Evolutionary conservation across 768 basidiomycete species (phyloP).

Genomic region (Mycena albidolilacea): DNA sequence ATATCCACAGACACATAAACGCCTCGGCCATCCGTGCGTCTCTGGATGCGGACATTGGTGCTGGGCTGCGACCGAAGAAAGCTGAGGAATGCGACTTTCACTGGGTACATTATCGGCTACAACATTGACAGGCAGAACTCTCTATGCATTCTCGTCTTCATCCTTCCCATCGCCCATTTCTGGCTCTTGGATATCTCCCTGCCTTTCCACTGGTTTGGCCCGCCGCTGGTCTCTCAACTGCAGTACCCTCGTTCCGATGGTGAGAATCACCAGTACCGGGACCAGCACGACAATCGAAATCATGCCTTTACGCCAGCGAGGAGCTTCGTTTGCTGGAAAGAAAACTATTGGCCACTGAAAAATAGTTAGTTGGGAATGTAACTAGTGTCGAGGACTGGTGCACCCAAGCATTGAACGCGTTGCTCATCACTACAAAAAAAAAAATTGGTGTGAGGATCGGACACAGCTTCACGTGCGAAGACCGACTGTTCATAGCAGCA

Average conservation of each 20-base stretch:
- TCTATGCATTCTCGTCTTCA: conserved; percentile 3
- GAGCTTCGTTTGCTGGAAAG: conserved; percentile 82
- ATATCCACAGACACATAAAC: conserved; percentile 35
- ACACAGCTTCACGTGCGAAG: background rate
- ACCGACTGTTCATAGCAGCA: conserved; percentile 79
- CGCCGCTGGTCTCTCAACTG: conserved; percentile 30
- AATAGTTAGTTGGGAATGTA: conserved; percentile 7
- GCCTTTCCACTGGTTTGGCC: background rate
- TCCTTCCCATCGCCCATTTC: conserved; percentile 6
- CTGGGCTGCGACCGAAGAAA: conserved; percentile 66
- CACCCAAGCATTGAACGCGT: conserved; percentile 40
- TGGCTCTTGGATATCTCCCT: conserved; percentile 1
- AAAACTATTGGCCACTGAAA: conserved; percentile 74
- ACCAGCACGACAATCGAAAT: conserved; percentile 74
- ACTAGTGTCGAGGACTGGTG: background rate
- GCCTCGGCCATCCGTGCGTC: conserved; percentile 78
- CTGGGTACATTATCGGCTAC: background rate
- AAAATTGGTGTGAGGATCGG: background rate
- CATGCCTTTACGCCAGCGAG: conserved; percentile 77
- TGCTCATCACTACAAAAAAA: conserved; percentile 39
- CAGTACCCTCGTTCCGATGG: conserved; percentile 39
- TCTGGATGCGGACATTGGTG: conserved; percentile 89
- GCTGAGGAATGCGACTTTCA: background rate
- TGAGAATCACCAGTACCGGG: conserved; percentile 62
- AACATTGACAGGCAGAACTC: background rate